Percentiles rank a stretch among this genome's conserved stretches.
Conservation (phyloP, 2,329 filamentous ascomycete genomes). For the Fusarium sp. region DNA sequence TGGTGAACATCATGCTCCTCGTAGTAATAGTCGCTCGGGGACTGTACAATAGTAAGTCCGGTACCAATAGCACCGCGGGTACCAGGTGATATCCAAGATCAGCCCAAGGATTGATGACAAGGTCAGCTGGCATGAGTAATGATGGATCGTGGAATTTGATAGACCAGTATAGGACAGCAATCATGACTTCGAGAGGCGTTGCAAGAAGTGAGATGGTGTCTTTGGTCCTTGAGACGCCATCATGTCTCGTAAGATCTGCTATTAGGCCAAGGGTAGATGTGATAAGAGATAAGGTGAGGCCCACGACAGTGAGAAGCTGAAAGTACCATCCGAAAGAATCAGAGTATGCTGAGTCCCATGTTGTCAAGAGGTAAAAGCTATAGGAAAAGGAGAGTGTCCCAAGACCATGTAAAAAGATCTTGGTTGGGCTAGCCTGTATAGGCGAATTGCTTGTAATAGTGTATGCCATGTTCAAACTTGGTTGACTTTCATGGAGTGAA, state of each 20-base stretch:
- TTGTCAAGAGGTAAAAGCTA: constrained; percentile 10
- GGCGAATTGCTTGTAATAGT: neutral
- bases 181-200: constrained; percentile 10
- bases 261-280: neutral
- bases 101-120: neutral
- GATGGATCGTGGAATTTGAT: constrained; percentile 9
- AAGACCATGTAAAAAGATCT: neutral
- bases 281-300: neutral
- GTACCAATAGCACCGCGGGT: neutral
- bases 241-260: neutral
- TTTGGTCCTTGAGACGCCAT: neutral
- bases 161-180: constrained; percentile 2
- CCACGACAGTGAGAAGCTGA: neutral
- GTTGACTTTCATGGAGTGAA: neutral
- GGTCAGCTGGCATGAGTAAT: constrained; percentile 6
- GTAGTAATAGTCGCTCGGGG: neutral
- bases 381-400: neutral
- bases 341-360: constrained; percentile 2
- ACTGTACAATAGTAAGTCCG: neutral
- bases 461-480: neutral
- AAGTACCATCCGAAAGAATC: constrained; percentile 15
- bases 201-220: neutral
- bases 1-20: neutral
- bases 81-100: constrained; percentile 11
- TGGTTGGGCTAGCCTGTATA: too few species aligned